These are phyloP conservation scores for Tetracladium maxilliforme DNA, from an alignment of 2,329 filamentous ascomycete species.

Conservation along the genomic window DNA sequence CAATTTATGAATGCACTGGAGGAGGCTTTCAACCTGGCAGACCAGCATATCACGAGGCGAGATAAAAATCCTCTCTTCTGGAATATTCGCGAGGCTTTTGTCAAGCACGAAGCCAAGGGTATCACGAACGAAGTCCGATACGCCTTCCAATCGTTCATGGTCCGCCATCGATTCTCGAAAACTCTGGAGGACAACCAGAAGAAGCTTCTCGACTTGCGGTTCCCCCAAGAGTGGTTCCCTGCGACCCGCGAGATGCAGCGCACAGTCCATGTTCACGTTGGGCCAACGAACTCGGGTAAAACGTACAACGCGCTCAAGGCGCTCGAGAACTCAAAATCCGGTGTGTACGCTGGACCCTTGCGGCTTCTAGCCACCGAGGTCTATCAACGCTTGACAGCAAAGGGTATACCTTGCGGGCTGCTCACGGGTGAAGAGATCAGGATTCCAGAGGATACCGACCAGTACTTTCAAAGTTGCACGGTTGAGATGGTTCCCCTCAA, in stretches of 20 bases:
- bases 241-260: conserved; percentile 66
- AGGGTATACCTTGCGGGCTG: conserved; percentile 63
- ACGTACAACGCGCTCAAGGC: conserved; percentile 87
- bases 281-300: conserved; percentile 95
- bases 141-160: conserved; percentile 51
- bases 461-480: conserved; percentile 67
- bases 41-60: conserved; percentile 3
- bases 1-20: conserved; percentile 5
- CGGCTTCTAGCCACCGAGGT: conserved; percentile 86
- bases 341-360: conserved; percentile 83
- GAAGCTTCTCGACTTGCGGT: conserved; percentile 67
- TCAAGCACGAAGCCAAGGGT: conserved; percentile 31
- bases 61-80: conserved; percentile 8
- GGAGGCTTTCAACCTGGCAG: conserved; percentile 5
- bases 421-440: conserved; percentile 86
- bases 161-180: conserved; percentile 39
- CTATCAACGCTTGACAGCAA: conserved; percentile 72
- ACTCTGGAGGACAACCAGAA: conserved; percentile 27
- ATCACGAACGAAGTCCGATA: conserved; percentile 47
- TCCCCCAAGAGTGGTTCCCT: conserved; percentile 85
- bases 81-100: conserved; percentile 40
- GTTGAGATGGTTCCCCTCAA: conserved; percentile 67
- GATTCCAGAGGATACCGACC: conserved; percentile 41
- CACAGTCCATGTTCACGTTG: conserved; percentile 83
- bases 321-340: conserved; percentile 59